phyloP scores from a whole-genome alignment of 371 early-diverging fungal genomes.

The Mucor racemosus region DNA sequence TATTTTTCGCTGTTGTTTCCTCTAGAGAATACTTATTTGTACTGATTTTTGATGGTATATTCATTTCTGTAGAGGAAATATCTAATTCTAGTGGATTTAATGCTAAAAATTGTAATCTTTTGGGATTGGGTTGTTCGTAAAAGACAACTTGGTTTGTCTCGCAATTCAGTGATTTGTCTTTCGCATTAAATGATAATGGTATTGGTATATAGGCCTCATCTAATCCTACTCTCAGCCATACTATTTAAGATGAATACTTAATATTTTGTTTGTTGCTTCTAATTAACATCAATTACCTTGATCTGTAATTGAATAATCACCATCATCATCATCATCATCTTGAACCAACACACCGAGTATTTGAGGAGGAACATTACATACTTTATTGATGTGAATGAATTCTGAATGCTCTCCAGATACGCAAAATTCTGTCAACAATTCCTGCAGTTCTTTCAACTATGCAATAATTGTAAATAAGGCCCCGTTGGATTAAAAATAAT shows the following conservation, averaged over 20 bases:
- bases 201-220: constrained; percentile 41
- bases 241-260: not conserved
- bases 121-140: constrained; percentile 69
- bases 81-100: constrained; percentile 75
- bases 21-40: constrained; percentile 8
- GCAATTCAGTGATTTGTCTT: constrained; percentile 1
- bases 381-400: constrained; percentile 40
- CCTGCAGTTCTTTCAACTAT: constrained; percentile 35
- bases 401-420: constrained; percentile 34
- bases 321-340: not conserved
- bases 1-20: constrained; percentile 15
- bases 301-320: not conserved
- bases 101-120: constrained; percentile 71
- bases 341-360: constrained; percentile 37
- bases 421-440: constrained; percentile 35
- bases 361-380: constrained; percentile 40
- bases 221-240: constrained; percentile 38
- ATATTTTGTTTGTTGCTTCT: constrained; percentile 1
- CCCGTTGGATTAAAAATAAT: not conserved
- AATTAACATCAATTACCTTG: constrained; percentile 5
- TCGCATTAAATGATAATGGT: constrained; percentile 15
- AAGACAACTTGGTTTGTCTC: constrained; percentile 54
- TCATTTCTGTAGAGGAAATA: constrained; percentile 56
- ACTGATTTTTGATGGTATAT: constrained; percentile 5
- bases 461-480: not conserved